Percentiles rank a stretch among this genome's conserved stretches.
These are phyloP conservation scores for Colletotrichum karsti DNA, from an alignment of 2,329 filamentous ascomycete species.

Conservation along the genomic window DNA sequence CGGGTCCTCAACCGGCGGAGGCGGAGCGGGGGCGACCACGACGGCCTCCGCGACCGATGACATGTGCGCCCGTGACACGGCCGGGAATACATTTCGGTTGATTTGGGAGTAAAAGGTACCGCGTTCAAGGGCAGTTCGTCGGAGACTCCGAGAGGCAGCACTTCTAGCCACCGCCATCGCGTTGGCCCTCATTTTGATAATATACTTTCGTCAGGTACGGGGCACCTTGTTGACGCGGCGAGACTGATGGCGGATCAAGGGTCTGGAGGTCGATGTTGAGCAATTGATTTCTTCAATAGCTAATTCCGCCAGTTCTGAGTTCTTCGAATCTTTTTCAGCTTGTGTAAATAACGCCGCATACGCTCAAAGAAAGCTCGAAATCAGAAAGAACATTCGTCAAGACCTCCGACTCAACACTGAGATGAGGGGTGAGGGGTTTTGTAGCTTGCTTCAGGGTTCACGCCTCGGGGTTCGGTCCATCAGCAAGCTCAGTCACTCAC, in stretches of 20 bases:
- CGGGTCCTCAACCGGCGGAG: conserved; percentile 7
- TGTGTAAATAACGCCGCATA: not conserved
- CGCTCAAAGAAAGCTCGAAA: not conserved
- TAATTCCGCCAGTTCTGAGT: too few species aligned
- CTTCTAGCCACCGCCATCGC: not conserved
- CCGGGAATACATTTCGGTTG: not conserved
- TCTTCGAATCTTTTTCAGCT: too few species aligned
- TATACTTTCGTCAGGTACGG: not conserved
- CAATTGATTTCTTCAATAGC: not conserved
- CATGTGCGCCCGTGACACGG: conserved; percentile 7
- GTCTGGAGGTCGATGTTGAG: not conserved
- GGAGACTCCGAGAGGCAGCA: conserved; percentile 2
- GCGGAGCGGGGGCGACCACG: conserved; percentile 17
- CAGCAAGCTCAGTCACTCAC: not conserved
- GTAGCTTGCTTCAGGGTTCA: conserved; percentile 23
- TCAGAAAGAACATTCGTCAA: not conserved
- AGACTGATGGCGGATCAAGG: not conserved
- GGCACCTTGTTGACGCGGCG: not conserved
- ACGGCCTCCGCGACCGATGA: conserved; percentile 21
- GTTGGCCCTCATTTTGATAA: not conserved
- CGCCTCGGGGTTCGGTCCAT: conserved; percentile 5
- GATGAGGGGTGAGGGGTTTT: conserved; percentile 25
- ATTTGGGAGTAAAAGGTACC: not conserved
- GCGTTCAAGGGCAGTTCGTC: not conserved
- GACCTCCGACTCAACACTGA: not conserved